Conservation (phyloP, 495 filamentous ascomycete genomes). For the Achaetomiella virescens region DNA sequence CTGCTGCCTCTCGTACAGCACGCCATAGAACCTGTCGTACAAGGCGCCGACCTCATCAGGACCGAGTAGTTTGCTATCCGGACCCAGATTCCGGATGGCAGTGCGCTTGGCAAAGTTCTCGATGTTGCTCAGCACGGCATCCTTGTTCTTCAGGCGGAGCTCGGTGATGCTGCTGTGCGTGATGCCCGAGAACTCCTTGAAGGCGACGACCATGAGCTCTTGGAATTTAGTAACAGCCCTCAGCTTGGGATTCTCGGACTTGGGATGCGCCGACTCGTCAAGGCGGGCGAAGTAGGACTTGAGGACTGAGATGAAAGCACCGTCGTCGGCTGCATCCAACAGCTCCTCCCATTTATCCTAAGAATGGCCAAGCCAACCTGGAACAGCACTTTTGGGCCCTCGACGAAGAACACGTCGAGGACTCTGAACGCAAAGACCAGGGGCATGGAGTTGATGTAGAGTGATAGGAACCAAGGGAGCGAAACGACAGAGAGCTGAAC, state of each 20-base stretch:
- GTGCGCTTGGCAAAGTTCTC: constrained; percentile 96
- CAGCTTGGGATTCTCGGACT: constrained; percentile 86
- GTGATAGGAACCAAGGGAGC: constrained; percentile 92
- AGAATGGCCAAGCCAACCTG: constrained; percentile 94
- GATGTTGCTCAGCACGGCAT: constrained; percentile 84
- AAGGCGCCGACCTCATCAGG: constrained; percentile 78
- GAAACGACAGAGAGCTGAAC: constrained; percentile 98
- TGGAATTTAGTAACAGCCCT: constrained; percentile 92
- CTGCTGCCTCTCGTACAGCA: constrained; percentile 85
- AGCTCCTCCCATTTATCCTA: constrained; percentile 97
- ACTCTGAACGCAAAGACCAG: constrained; percentile 95
- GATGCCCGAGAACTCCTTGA: constrained; percentile 94
- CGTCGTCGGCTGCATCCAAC: constrained; percentile 91
- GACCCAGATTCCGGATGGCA: constrained; percentile 89
- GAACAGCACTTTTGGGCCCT: constrained; percentile 95
- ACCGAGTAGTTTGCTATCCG: constrained; percentile 84
- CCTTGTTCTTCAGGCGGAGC: constrained; percentile 84
- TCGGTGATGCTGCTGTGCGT: constrained; percentile 89
- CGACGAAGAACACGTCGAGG: constrained; percentile 94
- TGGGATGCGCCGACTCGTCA: constrained; percentile 93
- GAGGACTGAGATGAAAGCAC: constrained; percentile 90
- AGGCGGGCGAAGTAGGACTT: constrained; percentile 91
- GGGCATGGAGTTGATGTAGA: constrained; percentile 99
- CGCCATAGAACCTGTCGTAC: constrained; percentile 88
- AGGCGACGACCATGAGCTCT: constrained; percentile 96